These are phyloP conservation scores for Gaultheria prostrata DNA, from an alignment of 148 eudicot species.

Conservation along the genomic window DNA sequence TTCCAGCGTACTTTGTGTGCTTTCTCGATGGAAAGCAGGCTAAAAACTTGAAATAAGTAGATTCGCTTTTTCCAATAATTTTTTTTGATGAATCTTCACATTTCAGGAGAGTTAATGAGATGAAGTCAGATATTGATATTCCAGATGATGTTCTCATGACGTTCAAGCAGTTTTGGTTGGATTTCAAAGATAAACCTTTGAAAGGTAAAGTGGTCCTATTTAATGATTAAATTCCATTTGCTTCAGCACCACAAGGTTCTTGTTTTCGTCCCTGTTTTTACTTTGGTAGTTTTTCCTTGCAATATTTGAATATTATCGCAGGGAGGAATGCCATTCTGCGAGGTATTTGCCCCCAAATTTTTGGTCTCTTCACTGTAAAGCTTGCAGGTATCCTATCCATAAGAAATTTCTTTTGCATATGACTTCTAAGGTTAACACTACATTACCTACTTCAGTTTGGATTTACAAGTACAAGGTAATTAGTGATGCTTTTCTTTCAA, in stretches of 20 bases:
- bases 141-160: slow-evolving; percentile 54
- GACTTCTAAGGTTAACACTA: slow-evolving; percentile 5
- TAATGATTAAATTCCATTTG: background rate
- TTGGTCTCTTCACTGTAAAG: slow-evolving; percentile 95
- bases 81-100: background rate
- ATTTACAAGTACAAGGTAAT: background rate
- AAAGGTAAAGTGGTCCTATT: slow-evolving; percentile 36
- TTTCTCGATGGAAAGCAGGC: background rate
- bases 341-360: slow-evolving; percentile 87
- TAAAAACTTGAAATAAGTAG: background rate
- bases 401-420: background rate
- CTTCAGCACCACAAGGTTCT: background rate
- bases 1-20: slow-evolving; percentile 6
- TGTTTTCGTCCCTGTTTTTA: background rate
- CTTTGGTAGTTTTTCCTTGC: background rate
- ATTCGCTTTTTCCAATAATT: background rate
- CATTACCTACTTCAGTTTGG: background rate
- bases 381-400: slow-evolving; percentile 47
- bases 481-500: slow-evolving; percentile 13
- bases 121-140: slow-evolving; percentile 71
- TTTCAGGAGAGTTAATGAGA: slow-evolving; percentile 68
- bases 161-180: slow-evolving; percentile 71
- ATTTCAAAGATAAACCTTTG: slow-evolving; percentile 62
- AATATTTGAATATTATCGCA: slow-evolving; percentile 16
- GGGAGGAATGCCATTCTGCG: slow-evolving; percentile 84